phyloP scores from a whole-genome alignment of 2,329 filamentous ascomycete genomes.

The Teratosphaeria nubilosa region DNA sequence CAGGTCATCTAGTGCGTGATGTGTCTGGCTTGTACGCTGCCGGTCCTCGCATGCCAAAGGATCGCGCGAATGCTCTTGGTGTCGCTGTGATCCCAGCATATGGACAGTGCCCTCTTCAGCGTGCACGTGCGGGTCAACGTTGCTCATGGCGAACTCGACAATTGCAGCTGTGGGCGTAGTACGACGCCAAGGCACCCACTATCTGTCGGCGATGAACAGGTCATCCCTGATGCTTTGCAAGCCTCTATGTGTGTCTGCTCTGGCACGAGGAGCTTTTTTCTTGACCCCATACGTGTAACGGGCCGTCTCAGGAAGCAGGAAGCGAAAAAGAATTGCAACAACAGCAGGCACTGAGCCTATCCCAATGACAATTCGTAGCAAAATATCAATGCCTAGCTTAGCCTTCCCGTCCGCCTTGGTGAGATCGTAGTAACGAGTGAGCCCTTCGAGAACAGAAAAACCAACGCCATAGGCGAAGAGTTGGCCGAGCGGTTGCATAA shows the following conservation, averaged over 20 bases:
- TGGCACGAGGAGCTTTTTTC: constrained; percentile 24
- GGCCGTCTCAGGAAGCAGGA: constrained; percentile 32
- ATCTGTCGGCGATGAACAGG: not conserved
- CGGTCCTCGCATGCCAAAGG: not conserved
- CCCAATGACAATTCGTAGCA: constrained; percentile 32
- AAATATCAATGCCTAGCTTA: constrained; percentile 25
- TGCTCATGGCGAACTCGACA: not conserved
- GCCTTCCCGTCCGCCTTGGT: not conserved
- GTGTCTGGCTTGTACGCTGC: not conserved
- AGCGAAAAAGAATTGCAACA: constrained; percentile 30
- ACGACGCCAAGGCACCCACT: not conserved
- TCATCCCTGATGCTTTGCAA: not conserved
- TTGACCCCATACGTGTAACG: constrained; percentile 31
- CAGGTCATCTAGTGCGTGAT: not conserved
- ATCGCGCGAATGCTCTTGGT: not conserved
- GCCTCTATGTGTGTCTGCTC: constrained; percentile 5
- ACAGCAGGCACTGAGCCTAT: constrained; percentile 30
- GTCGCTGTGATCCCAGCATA: not conserved
- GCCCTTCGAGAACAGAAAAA: constrained; percentile 7
- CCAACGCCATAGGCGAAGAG: constrained; percentile 19
- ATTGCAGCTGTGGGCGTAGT: not conserved
- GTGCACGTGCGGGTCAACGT: not conserved
- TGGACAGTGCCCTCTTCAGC: not conserved
- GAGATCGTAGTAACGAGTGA: constrained; percentile 15
- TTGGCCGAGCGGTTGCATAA: constrained; percentile 34